Evolutionary conservation across 1,284 basidiomycete species (phyloP), one percentile per base, ranked within the genome.

Genomic region (Ceratobasidium papillatum): DNA sequence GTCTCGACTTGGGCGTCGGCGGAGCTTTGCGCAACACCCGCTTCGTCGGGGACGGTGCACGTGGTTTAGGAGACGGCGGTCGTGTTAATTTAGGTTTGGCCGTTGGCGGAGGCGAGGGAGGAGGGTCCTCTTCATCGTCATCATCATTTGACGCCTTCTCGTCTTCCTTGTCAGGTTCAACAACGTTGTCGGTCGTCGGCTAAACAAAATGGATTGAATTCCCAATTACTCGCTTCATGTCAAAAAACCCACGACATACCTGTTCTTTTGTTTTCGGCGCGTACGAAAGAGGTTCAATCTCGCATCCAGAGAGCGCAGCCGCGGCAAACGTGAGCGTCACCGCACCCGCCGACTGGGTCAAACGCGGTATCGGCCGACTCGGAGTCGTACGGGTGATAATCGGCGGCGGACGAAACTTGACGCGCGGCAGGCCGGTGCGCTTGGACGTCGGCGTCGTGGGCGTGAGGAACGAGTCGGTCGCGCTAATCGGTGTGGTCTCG

Each of bases 381-480:
- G 69, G 69, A 0, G 69, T 72, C 14, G 69, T 72, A 45, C 69
- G 69, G 2, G 69, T 72, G 58, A 72, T 72, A 30, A 72, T 72
- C 22, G 69, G 69, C 30, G 69, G 69, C 27, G 69, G 69, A 14
- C 58, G 56, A 62, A 72, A 72, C 34, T 72, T 72, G 69, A 72
- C 58, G 56, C 69, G 62, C 30, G 62, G 43, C 11, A 64, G 45
- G 45, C 43, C 43, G 4, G 43, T 4, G 7, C 62, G 62, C 27
- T 34, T 64, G 4, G 62, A 64, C 27, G 62, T 64, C 1, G 62
- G 62, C 9, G 62, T 64, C 1, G 62, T 64, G 2, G 62, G 59
- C 38, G 59, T 62, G 59, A 43, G 59, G 59, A 43, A 62, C 19
- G 59, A 36, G 38, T 62, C 38, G 22, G 25, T 43, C 36, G 66